Base-by-base conservation (phyloP, 495 filamentous ascomycete species). In the Trypethelium eluteriae region DNA sequence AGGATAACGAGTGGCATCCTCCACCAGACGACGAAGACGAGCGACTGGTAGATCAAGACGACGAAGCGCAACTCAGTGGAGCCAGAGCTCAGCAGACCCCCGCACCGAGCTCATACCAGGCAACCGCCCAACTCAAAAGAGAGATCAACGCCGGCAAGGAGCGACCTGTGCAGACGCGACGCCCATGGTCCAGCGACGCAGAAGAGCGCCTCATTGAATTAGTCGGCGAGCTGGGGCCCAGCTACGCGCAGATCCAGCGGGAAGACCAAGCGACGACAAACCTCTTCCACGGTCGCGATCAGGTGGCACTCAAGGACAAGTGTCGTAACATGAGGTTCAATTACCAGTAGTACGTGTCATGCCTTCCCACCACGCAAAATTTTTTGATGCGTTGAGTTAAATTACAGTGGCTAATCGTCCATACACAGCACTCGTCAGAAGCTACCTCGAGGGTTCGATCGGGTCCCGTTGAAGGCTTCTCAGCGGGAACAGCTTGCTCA, bases 251-350 rank as follows among this genome's bases (percentile, higher is more conserved):
- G 0, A 83, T 89, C 44, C 79, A 83, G 66, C 75, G 32, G 12
- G 3, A 18, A 14, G 71, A 73, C 41, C 46, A 73, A 41, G 61
- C 71, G 1, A 73, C 68, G 16, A 71, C 67, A 0, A 63, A 76
- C 2, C 73, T 76, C 0, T 76, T 85, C 39, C 72, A 81, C 6
- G 69, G 72, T 0, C 79, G 85, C n/a, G 79, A 81, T 69, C 85
- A 88, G 69, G 84, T 86, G 57, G 81, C 80, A 34, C 72, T 89
- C 25, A 87, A 86, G 39, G 86, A 90, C 76, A 90, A 88, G 73
- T 87, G 85, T 56, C 78, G 85, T 9, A 80, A 86, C 65, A 71
- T 89, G 64, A 88, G 88, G 70, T 80, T 83, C 44, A 80, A 80
- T 65, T 85, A 79, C 64, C 73, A 88, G 3, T 84, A 83, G 82